Conservation (phyloP, 108 stramenopile species). For the Fragilariopsis cylindrus region DNA sequence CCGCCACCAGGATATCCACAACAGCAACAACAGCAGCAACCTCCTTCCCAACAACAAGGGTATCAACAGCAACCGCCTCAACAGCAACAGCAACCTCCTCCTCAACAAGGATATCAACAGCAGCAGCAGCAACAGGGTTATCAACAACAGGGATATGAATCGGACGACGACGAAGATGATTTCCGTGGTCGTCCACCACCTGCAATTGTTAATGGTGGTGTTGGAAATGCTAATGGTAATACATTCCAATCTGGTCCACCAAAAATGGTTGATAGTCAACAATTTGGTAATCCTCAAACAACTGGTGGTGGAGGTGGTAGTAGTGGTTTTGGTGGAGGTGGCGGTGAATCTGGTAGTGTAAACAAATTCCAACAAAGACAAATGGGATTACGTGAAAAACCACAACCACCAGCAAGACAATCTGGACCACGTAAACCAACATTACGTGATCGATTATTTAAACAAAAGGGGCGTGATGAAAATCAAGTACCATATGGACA, state of each 20-base stretch:
- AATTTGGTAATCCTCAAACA: neutral
- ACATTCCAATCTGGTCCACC: constrained; percentile 15
- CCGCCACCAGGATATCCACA: neutral
- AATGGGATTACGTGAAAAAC: constrained; percentile 7
- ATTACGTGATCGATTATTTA: constrained; percentile 8
- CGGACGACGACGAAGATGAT: neutral
- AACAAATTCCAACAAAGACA: constrained; percentile 7
- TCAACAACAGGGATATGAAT: neutral
- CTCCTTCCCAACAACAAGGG: neutral
- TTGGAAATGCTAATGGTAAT: neutral
- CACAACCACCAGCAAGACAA: constrained; percentile 13
- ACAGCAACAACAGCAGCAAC: neutral
- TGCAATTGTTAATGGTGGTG: constrained; percentile 1
- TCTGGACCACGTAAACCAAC: constrained; percentile 11
- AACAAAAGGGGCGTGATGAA: constrained; percentile 18
- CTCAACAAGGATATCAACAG: neutral
- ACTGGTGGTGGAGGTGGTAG: neutral
- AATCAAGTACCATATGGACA: constrained; percentile 14
- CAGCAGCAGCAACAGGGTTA: constrained; percentile 2
- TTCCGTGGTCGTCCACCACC: neutral
- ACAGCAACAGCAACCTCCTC: constrained; percentile 5
- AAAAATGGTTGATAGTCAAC: constrained; percentile 7
- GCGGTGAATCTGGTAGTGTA: neutral
- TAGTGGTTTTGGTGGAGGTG: neutral
- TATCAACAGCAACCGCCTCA: constrained; percentile 11